Evolutionary conservation across 192 early-diverging fungal genomes (phyloP).

Genomic region (Mortierella claussenii): DNA sequence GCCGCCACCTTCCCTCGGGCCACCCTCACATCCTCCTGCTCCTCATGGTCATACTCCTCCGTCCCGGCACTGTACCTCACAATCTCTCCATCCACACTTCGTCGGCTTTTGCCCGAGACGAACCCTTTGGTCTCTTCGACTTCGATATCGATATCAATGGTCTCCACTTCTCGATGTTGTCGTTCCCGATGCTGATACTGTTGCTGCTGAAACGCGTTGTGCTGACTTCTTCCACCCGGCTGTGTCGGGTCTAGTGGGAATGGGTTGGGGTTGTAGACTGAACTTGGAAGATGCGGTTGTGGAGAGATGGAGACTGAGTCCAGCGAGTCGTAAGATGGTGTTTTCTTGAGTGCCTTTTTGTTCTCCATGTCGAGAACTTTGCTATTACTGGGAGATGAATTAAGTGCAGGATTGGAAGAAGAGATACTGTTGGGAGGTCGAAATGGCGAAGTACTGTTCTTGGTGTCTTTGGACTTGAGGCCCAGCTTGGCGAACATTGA

Average conservation of each 20-base stretch:
- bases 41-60: not conserved
- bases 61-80: not conserved
- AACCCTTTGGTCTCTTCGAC: slow-evolving; percentile 40
- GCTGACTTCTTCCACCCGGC: slow-evolving; percentile 23
- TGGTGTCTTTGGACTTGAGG: too few relatives aligned
- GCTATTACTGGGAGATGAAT: slow-evolving; percentile 1
- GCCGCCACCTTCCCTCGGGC: not conserved
- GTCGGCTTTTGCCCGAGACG: slow-evolving; percentile 37
- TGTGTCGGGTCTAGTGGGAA: slow-evolving; percentile 42
- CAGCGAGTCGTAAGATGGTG: slow-evolving; percentile 23
- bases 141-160: slow-evolving; percentile 34
- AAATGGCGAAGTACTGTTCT: too few relatives aligned
- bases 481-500: too few relatives aligned
- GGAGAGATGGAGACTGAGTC: slow-evolving; percentile 28
- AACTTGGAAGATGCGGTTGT: slow-evolving; percentile 30
- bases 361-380: slow-evolving; percentile 13
- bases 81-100: slow-evolving; percentile 12
- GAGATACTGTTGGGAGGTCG: too few relatives aligned
- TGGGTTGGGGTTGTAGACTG: slow-evolving; percentile 37
- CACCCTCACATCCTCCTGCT: too few relatives aligned
- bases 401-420: not conserved
- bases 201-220: slow-evolving; percentile 12
- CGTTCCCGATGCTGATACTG: not conserved
- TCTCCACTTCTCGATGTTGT: slow-evolving; percentile 15
- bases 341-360: not conserved